Base-by-base conservation (phyloP, 2,329 filamentous ascomycete species). In the Trichoderma breve region DNA sequence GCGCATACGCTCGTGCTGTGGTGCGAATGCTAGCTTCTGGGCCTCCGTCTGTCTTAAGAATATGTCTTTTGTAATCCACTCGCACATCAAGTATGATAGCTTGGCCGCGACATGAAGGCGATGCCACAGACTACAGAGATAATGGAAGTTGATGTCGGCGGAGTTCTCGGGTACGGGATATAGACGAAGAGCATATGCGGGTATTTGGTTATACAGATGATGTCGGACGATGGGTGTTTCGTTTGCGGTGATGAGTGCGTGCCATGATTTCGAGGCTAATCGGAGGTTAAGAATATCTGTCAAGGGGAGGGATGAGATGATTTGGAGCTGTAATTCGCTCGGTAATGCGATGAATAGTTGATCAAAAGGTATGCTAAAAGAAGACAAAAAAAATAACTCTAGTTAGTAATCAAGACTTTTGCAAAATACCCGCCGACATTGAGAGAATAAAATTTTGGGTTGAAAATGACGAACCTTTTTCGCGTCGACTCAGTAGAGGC, bases 51-150 rank as follows among this genome's bases (percentile, higher is more conserved):
- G 87, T 66, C 87, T 83, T 18, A 91, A 78, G 74, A 91, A 91
- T 14, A 91, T 89, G 73, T 91, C 89, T 74, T 90, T 90, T 4
- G 87, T 89, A 15, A 90, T 88, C 85, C 89, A 89, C 74, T 90
- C 87, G 74, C 88, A 89, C 80, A 91, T 91, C 67, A 89, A 81
- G 71, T 85, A 86, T 0, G 89, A 86, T 15, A 91, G 79, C 78
- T 91, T 91, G 11, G 88, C 85, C 14, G 89, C 87, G 30, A 91
- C 89, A 76, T 91, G 89, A 2, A 91, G 79, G 21, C 89, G 86
- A 77, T 91, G 89, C 89, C 89, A 91, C 75, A 91, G 81, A 24
- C 89, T 86, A 76, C 89, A 91, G 0, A 91, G 79, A 73, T 91
- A 87, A 75, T 90, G 88, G 39, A 91, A 85, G 73, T 84, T 89